Conservation (phyloP, 148 eudicot genomes). For the Linanthus parryae region DNA sequence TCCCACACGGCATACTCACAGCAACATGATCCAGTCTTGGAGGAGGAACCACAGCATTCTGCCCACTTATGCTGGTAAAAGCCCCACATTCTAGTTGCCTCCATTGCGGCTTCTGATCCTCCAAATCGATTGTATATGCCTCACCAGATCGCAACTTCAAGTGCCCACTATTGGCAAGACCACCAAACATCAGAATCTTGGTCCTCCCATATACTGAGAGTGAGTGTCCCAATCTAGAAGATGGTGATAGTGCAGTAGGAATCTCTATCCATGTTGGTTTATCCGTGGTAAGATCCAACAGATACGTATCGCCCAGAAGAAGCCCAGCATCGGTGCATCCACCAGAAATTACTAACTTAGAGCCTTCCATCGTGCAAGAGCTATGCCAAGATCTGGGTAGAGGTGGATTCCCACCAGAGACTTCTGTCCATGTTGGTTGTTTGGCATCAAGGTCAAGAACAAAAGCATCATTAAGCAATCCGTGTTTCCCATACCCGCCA, state of each 20-base stretch:
- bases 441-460: conserved; percentile 81
- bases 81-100: conserved; percentile 53
- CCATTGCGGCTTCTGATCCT: conserved; percentile 60
- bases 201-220: conserved; percentile 65
- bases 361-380: conserved; percentile 80
- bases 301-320: conserved; percentile 61
- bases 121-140: conserved; percentile 57
- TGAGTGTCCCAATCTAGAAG: conserved; percentile 72
- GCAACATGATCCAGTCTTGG: conserved; percentile 84
- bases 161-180: conserved; percentile 69
- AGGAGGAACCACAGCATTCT: conserved; percentile 58
- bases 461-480: conserved; percentile 74
- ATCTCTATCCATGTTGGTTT: conserved; percentile 72
- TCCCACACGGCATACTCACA: conserved; percentile 79
- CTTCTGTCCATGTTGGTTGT: conserved; percentile 74
- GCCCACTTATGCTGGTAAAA: conserved; percentile 43
- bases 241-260: conserved; percentile 62
- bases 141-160: conserved; percentile 62
- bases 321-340: conserved; percentile 85
- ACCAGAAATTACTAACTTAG: conserved; percentile 79
- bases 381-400: conserved; percentile 88
- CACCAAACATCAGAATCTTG: conserved; percentile 78
- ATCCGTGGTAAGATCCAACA: conserved; percentile 58
- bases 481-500: conserved; percentile 76
- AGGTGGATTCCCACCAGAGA: conserved; percentile 64